Conservation (phyloP, 345 rosid species). For the Salix suchowensis region DNA sequence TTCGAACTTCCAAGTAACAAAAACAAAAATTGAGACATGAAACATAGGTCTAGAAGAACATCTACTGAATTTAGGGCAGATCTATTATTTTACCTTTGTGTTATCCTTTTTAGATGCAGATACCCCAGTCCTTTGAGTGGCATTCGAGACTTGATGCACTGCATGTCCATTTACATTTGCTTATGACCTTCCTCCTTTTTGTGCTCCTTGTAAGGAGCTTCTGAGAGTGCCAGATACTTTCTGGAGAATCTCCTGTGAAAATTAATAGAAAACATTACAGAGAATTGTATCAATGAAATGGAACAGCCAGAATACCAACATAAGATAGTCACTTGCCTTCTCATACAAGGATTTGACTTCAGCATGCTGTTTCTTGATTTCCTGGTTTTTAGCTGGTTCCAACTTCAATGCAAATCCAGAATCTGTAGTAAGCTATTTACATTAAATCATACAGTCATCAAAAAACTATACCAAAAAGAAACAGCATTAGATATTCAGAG, state of each 20-base stretch:
- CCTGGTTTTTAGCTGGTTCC: constrained; percentile 86
- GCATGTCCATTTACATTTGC: constrained; percentile 32
- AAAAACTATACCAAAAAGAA: background rate
- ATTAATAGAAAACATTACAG: constrained; percentile 1
- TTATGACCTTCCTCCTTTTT: constrained; percentile 38
- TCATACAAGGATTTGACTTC: constrained; percentile 64
- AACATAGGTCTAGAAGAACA: background rate
- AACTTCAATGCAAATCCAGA: constrained; percentile 76
- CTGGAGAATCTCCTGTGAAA: constrained; percentile 52
- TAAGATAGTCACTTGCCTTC: constrained; percentile 41
- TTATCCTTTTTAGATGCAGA: constrained; percentile 37
- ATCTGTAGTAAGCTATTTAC: constrained; percentile 53
- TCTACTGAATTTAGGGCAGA: background rate
- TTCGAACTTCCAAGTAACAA: background rate
- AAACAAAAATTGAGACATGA: background rate
- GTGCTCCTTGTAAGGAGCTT: constrained; percentile 41
- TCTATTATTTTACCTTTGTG: constrained; percentile 35
- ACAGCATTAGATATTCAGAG: background rate
- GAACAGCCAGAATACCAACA: background rate
- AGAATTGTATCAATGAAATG: background rate
- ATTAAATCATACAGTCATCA: constrained; percentile 18
- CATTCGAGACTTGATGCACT: constrained; percentile 28
- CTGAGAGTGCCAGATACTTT: constrained; percentile 54
- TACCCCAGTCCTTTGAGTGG: constrained; percentile 26
- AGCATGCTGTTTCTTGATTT: constrained; percentile 71